Evolutionary conservation across 1,284 basidiomycete genomes (phyloP), one percentile per base, ranked within the genome.

Genomic region (Cryptococcus sp.): DNA sequence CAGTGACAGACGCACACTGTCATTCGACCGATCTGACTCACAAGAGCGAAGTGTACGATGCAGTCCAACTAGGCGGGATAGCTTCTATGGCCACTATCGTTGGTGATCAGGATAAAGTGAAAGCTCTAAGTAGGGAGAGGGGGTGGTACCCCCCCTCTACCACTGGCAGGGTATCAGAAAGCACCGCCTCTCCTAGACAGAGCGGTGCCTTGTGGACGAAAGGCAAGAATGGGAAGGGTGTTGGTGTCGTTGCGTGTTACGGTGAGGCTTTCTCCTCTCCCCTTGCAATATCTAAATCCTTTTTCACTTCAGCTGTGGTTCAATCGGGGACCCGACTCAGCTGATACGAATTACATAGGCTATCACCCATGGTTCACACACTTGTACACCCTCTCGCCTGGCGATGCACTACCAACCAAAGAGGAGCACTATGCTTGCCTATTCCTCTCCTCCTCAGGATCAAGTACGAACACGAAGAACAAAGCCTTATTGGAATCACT

Each of bases 321-420:
- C 10, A 13, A 8, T 8, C 23, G 41, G 38, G 31, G 31, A 42
- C 42, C 15, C 19, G 42, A 49, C 42, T 23, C 27, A 25, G 11
- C 22, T 48, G 54, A 40, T 31, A 42, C 13, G 13, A 25, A 35
- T 13, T 19, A n/a, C 50, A n/a, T 47, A 79, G 80, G 81, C 48
- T 74, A 81, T 50, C 81, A 81, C 60, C 80, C 80, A 8, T 82
- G 80, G 81, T 81, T 78, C 66, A 71, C 68, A n/a, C 81, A 81
- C 60, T 71, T 75, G 1, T 75, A 80, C 56, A 73, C 76, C 19
- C 69, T 78, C 53, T 52, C 56, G 3, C 59, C 58, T 0, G 55
- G 64, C 0, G 17, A 17, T 2, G 19, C 57, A 0, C 52, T 64
- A 0, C 69, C 70, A 0, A 49, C 64, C 2, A 81, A 80, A 60